Conservation (phyloP, 192 early-diverging fungal species). For the Gaertneriomyces semiglobifer region DNA sequence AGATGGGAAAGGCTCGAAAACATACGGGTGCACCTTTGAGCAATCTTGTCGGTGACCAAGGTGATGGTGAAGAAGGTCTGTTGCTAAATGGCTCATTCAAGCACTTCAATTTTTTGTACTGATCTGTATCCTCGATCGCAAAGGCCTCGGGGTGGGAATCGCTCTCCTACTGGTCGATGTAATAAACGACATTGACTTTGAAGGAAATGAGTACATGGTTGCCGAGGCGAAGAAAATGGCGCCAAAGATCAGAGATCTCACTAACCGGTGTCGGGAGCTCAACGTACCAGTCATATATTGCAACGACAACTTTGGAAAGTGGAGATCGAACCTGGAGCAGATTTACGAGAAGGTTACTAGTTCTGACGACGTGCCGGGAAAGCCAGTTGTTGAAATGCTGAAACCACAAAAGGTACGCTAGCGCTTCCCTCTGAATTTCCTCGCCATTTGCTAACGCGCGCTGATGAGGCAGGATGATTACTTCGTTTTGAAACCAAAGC, state of each 20-base stretch:
- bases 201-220: slow-evolving; percentile 22
- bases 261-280: slow-evolving; percentile 5
- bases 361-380: slow-evolving; percentile 8
- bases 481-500: slow-evolving; percentile 21
- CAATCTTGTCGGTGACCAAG: slow-evolving; percentile 19
- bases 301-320: slow-evolving; percentile 27
- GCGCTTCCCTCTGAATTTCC: neutral
- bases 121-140: neutral
- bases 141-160: neutral
- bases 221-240: slow-evolving; percentile 17
- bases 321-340: slow-evolving; percentile 14
- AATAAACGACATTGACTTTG: slow-evolving; percentile 29
- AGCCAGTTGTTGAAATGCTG: slow-evolving; percentile 17
- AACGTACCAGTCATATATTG: slow-evolving; percentile 19
- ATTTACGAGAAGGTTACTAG: slow-evolving; percentile 14
- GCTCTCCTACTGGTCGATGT: slow-evolving; percentile 24
- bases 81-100: neutral
- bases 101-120: neutral
- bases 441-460: neutral
- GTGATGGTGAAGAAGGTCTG: neutral
- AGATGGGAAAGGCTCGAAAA: slow-evolving; percentile 15
- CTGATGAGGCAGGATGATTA: slow-evolving; percentile 15
- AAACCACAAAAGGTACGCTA: slow-evolving; percentile 12
- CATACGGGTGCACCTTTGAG: slow-evolving; percentile 16
- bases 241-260: slow-evolving; percentile 6